Evolutionary conservation across 108 stramenopile species (phyloP).

Genomic region (Nitzschia sp.): DNA sequence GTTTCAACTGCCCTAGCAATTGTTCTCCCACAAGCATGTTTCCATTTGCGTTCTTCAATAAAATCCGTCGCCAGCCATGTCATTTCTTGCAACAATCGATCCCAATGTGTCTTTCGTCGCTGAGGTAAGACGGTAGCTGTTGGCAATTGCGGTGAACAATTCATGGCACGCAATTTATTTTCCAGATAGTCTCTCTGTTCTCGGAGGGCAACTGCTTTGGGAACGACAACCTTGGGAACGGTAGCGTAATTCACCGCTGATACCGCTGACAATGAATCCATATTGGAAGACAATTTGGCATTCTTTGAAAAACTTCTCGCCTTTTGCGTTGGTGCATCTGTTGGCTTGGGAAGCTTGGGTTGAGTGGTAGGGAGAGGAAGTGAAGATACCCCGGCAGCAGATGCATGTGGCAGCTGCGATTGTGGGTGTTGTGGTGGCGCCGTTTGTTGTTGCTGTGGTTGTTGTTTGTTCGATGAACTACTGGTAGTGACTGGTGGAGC

Average conservation of each 20-base stretch:
- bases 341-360: too few species aligned
- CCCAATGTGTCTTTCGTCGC: conserved; percentile 82
- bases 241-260: neutral
- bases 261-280: neutral
- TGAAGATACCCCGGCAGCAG: neutral
- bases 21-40: conserved; percentile 50
- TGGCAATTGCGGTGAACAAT: neutral
- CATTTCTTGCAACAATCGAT: conserved; percentile 85
- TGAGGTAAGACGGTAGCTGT: conserved; percentile 37
- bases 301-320: neutral
- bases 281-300: neutral
- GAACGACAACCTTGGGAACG: conserved; percentile 33
- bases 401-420: neutral
- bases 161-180: conserved; percentile 15
- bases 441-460: neutral
- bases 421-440: neutral
- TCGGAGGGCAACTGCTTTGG: conserved; percentile 45
- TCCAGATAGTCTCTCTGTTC: conserved; percentile 36
- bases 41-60: conserved; percentile 88
- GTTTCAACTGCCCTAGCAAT: conserved; percentile 23
- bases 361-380: neutral
- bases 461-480: neutral
- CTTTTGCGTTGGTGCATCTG: neutral
- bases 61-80: conserved; percentile 86
- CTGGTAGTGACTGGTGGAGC: neutral